Evolutionary conservation across 2,329 filamentous ascomycete genomes (phyloP), one percentile per base, ranked within the genome.

Genomic region (Pseudogymnoascus sp.): DNA sequence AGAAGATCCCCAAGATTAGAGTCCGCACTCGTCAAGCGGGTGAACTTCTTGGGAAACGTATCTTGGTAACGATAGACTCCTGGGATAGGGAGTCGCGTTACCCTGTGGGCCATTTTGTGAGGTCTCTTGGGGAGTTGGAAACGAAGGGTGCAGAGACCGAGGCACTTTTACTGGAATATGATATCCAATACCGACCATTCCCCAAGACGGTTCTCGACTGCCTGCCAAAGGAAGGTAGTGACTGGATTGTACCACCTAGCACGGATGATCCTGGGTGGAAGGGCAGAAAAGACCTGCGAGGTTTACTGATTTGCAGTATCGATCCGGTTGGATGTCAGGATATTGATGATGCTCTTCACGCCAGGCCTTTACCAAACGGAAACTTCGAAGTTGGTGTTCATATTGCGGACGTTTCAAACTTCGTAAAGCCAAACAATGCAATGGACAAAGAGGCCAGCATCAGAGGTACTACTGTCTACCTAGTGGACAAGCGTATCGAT

Each of bases 401-500:
- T 75, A 99, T 99, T 74, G 95, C 94, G 28, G 94, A 99, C 74
- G 94, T 99, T n/a, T 97, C 94, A 8, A 89, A 99, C 75, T 99
- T 99, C 71, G 94, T 99, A 69, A 96, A 94, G 75, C 92, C 95
- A 25, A 91, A 90, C 73, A 99, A 93, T 70, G 88, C 94, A 60
- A 99, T 99, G 94, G 95, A 99, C 72, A 84, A 86, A 57, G 94
- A 99, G 76, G 94, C 94, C 2, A 94, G 91, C 71, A 85, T 96
- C 70, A 88, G 94, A 69, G 94, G 94, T 64, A 97, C 94, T 4
- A 97, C 93, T 0, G 94, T 99, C 28, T 99, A 99, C 72, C 80
- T 99, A 14, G 94, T 99, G 2, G 94, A 99, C 75, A 99, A 99
- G 80, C 91, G 94, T 69, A 99, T 99, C 69, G 95, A 99, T 78